Percentiles rank a stretch among this genome's conserved stretches.
These are phyloP conservation scores for Talaromyces ruber DNA, from an alignment of 495 filamentous ascomycete genomes.

Conservation along the genomic window DNA sequence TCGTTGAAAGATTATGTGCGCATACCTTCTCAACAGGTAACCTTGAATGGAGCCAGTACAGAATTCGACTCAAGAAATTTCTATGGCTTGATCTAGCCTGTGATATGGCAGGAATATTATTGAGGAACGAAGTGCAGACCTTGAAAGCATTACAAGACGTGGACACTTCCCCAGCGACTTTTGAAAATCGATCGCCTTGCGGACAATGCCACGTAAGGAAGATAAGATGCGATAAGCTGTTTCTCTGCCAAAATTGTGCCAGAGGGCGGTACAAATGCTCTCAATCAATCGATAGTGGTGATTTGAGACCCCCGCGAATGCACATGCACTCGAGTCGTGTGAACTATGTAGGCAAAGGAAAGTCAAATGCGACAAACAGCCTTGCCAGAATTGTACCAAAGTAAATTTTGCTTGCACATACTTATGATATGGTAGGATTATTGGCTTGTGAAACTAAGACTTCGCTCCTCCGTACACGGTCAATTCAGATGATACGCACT, in stretches of 20 bases:
- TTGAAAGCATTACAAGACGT: not conserved
- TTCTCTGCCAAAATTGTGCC: not conserved
- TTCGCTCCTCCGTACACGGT: not conserved
- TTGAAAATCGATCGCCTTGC: not conserved
- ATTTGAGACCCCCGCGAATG: not conserved
- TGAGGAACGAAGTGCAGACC: slow-evolving; percentile 20
- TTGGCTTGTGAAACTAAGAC: too few relatives aligned
- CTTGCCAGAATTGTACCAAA: not conserved
- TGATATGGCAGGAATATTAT: slow-evolving; percentile 16
- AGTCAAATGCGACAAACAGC: not conserved
- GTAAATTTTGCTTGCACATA: not conserved
- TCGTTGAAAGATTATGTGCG: slow-evolving; percentile 14
- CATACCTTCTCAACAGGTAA: slow-evolving; percentile 12
- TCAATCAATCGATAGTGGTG: not conserved
- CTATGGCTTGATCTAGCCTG: slow-evolving; percentile 31
- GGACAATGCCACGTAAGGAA: not conserved
- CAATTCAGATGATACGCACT: not conserved
- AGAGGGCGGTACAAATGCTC: not conserved
- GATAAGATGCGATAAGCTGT: not conserved
- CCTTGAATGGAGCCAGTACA: slow-evolving; percentile 16
- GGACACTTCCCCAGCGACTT: not conserved
- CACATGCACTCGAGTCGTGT: not conserved
- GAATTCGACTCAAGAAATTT: slow-evolving; percentile 14
- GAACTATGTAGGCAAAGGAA: not conserved
- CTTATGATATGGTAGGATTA: not conserved